phyloP scores from a whole-genome alignment of 73 alveolate species.

The Tetrahymena malaccensis region DNA sequence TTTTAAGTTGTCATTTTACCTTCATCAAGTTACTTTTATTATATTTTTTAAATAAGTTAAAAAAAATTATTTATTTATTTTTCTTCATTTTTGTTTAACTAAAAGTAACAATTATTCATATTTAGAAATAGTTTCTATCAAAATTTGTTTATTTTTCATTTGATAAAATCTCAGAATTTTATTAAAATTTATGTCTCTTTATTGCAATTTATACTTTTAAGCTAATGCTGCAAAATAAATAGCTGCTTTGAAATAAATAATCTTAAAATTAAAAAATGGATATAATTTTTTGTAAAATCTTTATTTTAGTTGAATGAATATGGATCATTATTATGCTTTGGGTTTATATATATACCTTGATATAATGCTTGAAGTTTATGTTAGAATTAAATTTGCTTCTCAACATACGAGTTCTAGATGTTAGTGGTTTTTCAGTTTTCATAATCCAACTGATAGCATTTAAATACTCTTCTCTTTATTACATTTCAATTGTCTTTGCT shows the following conservation, averaged over 20 bases:
- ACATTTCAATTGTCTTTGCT: slow-evolving; percentile 39
- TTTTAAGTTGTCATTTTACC: slow-evolving; percentile 36
- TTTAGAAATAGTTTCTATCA: background rate
- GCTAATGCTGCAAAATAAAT: too few relatives aligned
- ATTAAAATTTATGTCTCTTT: background rate
- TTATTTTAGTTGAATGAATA: too few relatives aligned
- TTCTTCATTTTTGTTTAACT: background rate
- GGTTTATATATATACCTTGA: slow-evolving; percentile 35
- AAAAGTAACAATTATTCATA: background rate
- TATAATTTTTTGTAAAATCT: too few relatives aligned
- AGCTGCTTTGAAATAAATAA: too few relatives aligned
- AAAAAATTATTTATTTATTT: too few relatives aligned
- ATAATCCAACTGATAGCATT: slow-evolving; percentile 40
- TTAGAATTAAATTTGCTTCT: slow-evolving; percentile 53
- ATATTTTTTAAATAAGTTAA: too few relatives aligned
- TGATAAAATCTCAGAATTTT: background rate
- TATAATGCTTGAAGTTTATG: slow-evolving; percentile 51
- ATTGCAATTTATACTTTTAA: too few relatives aligned
- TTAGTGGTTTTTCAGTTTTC: slow-evolving; percentile 40
- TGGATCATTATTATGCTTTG: background rate
- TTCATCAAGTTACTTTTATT: slow-evolving; percentile 31
- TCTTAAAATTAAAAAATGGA: background rate
- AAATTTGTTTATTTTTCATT: background rate
- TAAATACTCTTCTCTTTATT: slow-evolving; percentile 35
- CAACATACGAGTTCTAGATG: slow-evolving; percentile 47